Base-by-base conservation (phyloP, 2,329 filamentous ascomycete species). In the Xylaria sp. region DNA sequence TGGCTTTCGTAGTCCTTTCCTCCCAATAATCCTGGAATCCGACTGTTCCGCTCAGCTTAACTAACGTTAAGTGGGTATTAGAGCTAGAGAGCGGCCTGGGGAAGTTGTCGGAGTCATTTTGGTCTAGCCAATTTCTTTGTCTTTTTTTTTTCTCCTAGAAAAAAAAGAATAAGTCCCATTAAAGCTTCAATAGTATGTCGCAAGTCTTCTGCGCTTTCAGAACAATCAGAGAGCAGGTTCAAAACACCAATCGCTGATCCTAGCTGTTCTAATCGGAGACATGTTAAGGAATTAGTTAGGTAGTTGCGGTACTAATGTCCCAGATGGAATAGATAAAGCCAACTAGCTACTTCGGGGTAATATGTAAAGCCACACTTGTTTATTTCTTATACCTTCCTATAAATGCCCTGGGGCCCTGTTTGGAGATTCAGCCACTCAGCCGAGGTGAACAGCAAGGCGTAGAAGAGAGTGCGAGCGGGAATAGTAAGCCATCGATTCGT, bases 21-120 rank as follows among this genome's bases (percentile, higher is more conserved):
- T 13, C 51, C 5, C 40, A 44, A 35, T n/a, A 9, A 13, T 25
- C n/a, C 32, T 44, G 21, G 54, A 16, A 65, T 54, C 62, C 62
- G 54, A 10, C 35, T 16, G 25, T 25, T 21, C 62, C 62, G 54
- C 47, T n/a, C 35, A 29, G 23, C n/a, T 53, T 29, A 32, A 47
- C 32, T 29, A 53, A 37, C 21, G 21, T 51, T 12, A 21, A 44
- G 21, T 21, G 37, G 12, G 23, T n/a, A 27, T 12, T 29, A 29
- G 29, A 27, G 16, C n/a, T 21, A 29, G 23, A 29, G 29, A 37
- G 37, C 21, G 29, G 23, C 23, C 25, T 18, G 23, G 23, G 2
- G 3, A 54, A 35, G 27, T 35, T 3, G 1, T 54, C 37, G 8
- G 23, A 29, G 23, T 29, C 13, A 9, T 42, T 21, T 42, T 9